These are phyloP conservation scores for Suhomyces panamericanus DNA, from an alignment of 1,139 yeast genomes.

Conservation along the genomic window DNA sequence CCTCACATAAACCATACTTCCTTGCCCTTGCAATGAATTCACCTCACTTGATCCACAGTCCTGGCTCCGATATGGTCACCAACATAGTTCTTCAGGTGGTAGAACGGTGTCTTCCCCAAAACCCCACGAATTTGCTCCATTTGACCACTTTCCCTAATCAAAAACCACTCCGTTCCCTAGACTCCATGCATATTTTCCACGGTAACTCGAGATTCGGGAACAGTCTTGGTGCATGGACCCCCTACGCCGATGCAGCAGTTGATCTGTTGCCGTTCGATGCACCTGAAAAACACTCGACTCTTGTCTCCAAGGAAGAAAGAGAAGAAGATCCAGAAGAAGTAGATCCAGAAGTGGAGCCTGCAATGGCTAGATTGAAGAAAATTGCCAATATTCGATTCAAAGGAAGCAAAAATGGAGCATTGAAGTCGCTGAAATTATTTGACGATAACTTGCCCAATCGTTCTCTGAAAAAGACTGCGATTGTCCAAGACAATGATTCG, in stretches of 20 bases:
- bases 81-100: conserved; percentile 60
- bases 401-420: conserved; percentile 43
- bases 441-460: conserved; percentile 29
- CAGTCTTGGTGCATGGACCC: conserved; percentile 67
- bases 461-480: conserved; percentile 13
- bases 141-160: conserved; percentile 32
- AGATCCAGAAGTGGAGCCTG: conserved; percentile 5
- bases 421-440: conserved; percentile 35
- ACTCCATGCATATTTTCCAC: conserved; percentile 53
- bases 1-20: conserved; percentile 61
- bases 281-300: conserved; percentile 32
- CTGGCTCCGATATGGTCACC: conserved; percentile 47
- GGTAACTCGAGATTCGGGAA: conserved; percentile 62
- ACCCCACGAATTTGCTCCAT: conserved; percentile 28
- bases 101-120: conserved; percentile 51
- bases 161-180: conserved; percentile 54
- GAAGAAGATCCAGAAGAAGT: conserved; percentile 11
- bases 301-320: conserved; percentile 11
- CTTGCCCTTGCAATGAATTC: conserved; percentile 68
- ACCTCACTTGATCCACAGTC: conserved; percentile 63
- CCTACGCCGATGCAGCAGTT: conserved; percentile 64
- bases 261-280: conserved; percentile 62
- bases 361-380: conserved; percentile 25
- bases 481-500: conserved; percentile 9
- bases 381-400: conserved; percentile 58